phyloP scores from a whole-genome alignment of 306 rosid genomes.

The Cucumis hystrix region DNA sequence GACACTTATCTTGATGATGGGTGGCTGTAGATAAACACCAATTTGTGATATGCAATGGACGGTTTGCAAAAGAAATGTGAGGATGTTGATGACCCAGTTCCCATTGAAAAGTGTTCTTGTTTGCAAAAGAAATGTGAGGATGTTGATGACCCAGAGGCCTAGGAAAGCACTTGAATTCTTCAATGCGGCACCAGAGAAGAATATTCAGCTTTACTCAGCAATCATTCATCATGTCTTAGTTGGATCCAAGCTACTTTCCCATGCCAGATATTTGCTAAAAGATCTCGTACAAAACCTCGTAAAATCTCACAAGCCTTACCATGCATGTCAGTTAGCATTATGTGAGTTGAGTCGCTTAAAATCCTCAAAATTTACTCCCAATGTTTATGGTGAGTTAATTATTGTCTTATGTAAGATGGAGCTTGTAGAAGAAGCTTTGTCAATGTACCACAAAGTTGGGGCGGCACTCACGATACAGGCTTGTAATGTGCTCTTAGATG shows the following conservation, averaged over 20 bases:
- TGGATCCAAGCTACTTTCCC: conserved; percentile 14
- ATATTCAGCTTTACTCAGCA: conserved; percentile 23
- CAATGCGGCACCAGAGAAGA: conserved; percentile 9
- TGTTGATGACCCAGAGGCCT: no score
- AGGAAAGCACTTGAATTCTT: conserved; percentile 24
- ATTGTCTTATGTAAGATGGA: conserved; percentile 29
- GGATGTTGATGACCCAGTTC: neutral
- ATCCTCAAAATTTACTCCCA: conserved; percentile 17
- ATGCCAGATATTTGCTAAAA: conserved; percentile 38
- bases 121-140: no score
- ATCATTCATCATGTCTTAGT: conserved; percentile 29
- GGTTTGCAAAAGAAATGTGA: neutral
- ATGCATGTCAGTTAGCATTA: conserved; percentile 20
- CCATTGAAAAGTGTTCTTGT: neutral
- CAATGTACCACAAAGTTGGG: conserved; percentile 18
- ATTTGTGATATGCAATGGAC: neutral
- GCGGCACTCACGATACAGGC: conserved; percentile 30
- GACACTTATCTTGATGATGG: neutral
- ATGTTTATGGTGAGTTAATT: conserved; percentile 29
- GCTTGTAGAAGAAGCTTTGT: conserved; percentile 44
- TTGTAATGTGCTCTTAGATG: conserved; percentile 50
- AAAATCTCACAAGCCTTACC: conserved; percentile 22
- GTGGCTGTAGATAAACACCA: neutral
- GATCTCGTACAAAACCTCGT: conserved; percentile 22
- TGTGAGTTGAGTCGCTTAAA: conserved; percentile 21